Base-by-base conservation (phyloP, 129 eudicot genomes). In the carrot (Daucus carota) region DNA sequence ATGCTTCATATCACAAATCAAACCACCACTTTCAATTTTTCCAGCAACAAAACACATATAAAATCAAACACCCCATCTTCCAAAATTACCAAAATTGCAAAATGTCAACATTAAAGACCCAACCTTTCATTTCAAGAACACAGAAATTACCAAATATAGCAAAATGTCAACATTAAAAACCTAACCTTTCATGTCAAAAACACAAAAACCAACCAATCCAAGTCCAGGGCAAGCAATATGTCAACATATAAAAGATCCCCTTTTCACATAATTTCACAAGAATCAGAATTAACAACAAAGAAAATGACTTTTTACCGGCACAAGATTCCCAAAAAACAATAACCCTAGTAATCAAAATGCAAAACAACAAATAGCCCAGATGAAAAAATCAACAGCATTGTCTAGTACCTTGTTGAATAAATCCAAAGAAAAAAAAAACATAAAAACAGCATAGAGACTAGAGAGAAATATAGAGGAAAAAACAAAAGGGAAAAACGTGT, bases 391-490 rank as follows among this genome's bases (percentile, higher is more conserved):
- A 57, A 57, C 65, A 57, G 31, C 31, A 57, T n/a, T 54, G 63
- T 54, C 24, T 48, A 18, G 59, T 48, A 48, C 2, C 59, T 48
- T 50, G 5, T 54, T 0, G 1, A 22, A 18, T 18, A 60, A 60
- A 60, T 26, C 69, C 69, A 62, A 31, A 26, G 22, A 38, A 10
- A 70, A 17, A 65, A 47, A 9, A 57, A 6, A 57, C 9, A 6
- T 63, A 26, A 63, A 28, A 63, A 63, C 70, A 63, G 20, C 38
- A 54, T 1, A 52, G 28, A 52, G 62, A 52, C 28, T 52, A 29
- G 69, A 63, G 34, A 63, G 34, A 31, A 63, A 63, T 2, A 63
- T 15, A 63, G 70, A 29, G 70, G 70, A 63, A 63, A 63, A 63
- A 63, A 63, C 70, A 63, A 63, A 63, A n/a, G n/a, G n/a, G n/a